phyloP scores from a whole-genome alignment of 2,329 filamentous ascomycete species.

The Stagonosporopsis vannaccii region DNA sequence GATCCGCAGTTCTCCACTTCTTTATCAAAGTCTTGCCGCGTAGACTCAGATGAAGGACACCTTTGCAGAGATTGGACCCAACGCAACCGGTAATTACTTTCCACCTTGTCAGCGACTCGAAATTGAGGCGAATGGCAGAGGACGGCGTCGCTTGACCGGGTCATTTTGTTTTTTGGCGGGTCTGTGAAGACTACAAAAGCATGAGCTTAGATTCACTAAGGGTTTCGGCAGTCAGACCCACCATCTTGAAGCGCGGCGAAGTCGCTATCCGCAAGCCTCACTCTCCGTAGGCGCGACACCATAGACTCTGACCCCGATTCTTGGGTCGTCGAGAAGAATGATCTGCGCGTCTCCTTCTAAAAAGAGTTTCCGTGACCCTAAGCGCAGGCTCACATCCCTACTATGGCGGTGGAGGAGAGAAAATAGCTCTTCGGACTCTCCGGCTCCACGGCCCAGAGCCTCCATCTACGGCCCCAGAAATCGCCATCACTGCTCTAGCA shows the following conservation, averaged over 20 bases:
- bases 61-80: background rate
- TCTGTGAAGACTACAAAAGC: constrained; percentile 8
- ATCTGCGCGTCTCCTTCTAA: background rate
- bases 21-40: constrained; percentile 1
- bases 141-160: constrained; percentile 8
- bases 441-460: background rate
- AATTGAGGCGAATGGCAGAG: background rate
- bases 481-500: background rate
- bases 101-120: background rate
- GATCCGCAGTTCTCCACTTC: constrained; percentile 2
- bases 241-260: constrained; percentile 9
- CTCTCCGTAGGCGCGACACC: constrained; percentile 6
- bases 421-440: constrained; percentile 3
- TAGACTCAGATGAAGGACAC: constrained; percentile 2
- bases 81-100: background rate
- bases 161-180: background rate
- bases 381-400: background rate
- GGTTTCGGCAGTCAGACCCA: constrained; percentile 13
- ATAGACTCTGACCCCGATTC: constrained; percentile 5
- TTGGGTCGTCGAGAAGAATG: constrained; percentile 6
- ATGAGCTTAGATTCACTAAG: constrained; percentile 9
- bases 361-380: background rate
- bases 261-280: constrained; percentile 7
- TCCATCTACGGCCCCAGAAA: background rate
- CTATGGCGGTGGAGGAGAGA: background rate